Conservation (phyloP, 1,284 basidiomycete genomes). For the Rhodotorula sp. region DNA sequence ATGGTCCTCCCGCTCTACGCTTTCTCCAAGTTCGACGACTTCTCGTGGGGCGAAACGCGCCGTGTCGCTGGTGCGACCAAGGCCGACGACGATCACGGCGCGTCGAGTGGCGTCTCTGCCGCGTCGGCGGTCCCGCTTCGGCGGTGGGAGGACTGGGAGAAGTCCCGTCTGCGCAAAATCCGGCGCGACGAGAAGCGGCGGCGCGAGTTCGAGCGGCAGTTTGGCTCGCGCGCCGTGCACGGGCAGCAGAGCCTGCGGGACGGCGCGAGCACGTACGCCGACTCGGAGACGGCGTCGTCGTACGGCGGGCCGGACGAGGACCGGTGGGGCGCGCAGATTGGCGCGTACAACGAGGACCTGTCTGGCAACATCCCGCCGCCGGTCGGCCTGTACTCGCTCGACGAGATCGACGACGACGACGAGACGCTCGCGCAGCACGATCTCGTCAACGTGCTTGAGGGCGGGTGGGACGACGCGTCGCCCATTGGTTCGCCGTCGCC, state of each 20-base stretch:
- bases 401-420: conserved; percentile 39
- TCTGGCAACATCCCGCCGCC: conserved; percentile 67
- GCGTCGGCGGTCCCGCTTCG: conserved; percentile 77
- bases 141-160: conserved; percentile 99
- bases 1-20: conserved; percentile 81
- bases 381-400: conserved; percentile 53
- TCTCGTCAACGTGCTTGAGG: conserved; percentile 83
- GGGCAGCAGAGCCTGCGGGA: conserved; percentile 57
- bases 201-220: conserved; percentile 72
- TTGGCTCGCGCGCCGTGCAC: conserved; percentile 59
- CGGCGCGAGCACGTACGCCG: conserved; percentile 45
- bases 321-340: conserved; percentile 83
- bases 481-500: conserved; percentile 4
- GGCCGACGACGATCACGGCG: conserved; percentile 71
- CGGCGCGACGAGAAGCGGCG: conserved; percentile 84
- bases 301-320: conserved; percentile 74
- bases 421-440: conserved; percentile 65
- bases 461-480: conserved; percentile 71
- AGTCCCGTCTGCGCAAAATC: conserved; percentile 88
- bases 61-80: conserved; percentile 87
- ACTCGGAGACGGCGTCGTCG: conserved; percentile 64
- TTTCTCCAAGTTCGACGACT: conserved; percentile 99
- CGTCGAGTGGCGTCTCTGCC: conserved; percentile 56
- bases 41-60: conserved; percentile 98
- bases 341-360: conserved; percentile 83